These are phyloP conservation scores for Neoarthrinium moseri DNA, from an alignment of 2,329 filamentous ascomycete genomes.

Conservation along the genomic window DNA sequence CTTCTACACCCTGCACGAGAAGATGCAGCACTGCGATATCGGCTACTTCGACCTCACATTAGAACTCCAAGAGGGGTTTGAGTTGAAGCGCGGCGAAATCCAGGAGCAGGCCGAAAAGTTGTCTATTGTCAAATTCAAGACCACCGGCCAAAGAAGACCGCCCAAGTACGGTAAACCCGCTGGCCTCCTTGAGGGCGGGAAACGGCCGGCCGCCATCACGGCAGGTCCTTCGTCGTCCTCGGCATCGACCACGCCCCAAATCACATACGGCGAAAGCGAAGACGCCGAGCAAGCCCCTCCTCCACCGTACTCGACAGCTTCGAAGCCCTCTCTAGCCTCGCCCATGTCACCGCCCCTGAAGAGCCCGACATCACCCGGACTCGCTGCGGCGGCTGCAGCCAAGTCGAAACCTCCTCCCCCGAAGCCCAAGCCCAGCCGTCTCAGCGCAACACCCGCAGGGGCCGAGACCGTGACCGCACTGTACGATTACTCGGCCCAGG, in stretches of 20 bases:
- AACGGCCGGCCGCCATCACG: slow-evolving; percentile 35
- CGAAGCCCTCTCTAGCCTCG: slow-evolving; percentile 23
- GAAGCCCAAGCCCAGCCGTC: slow-evolving; percentile 74
- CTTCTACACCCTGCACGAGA: slow-evolving; percentile 97
- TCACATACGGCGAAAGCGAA: slow-evolving; percentile 15
- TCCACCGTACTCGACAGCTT: slow-evolving; percentile 65
- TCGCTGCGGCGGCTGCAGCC: slow-evolving; percentile 50
- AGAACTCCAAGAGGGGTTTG: slow-evolving; percentile 89
- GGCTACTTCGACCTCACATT: slow-evolving; percentile 93
- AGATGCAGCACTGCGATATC: slow-evolving; percentile 96
- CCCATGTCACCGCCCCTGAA: slow-evolving; percentile 27
- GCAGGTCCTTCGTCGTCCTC: slow-evolving; percentile 37
- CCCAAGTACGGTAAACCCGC: slow-evolving; percentile 56
- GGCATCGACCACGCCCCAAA: slow-evolving; percentile 14
- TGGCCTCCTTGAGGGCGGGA: slow-evolving; percentile 42
- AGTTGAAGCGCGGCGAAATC: slow-evolving; percentile 83
- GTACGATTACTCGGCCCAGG: slow-evolving; percentile 95
- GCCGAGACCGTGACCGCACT: slow-evolving; percentile 84
- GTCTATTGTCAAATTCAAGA: slow-evolving; percentile 87
- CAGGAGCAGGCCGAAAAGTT: slow-evolving; percentile 82
- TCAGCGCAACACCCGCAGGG: slow-evolving; percentile 59
- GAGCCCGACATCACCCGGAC: slow-evolving; percentile 24
- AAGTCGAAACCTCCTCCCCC: slow-evolving; percentile 77
- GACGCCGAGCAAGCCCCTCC: slow-evolving; percentile 53
- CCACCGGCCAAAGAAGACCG: slow-evolving; percentile 68